phyloP scores from a whole-genome alignment of 2,329 filamentous ascomycete species.

The Shiraia sp. region DNA sequence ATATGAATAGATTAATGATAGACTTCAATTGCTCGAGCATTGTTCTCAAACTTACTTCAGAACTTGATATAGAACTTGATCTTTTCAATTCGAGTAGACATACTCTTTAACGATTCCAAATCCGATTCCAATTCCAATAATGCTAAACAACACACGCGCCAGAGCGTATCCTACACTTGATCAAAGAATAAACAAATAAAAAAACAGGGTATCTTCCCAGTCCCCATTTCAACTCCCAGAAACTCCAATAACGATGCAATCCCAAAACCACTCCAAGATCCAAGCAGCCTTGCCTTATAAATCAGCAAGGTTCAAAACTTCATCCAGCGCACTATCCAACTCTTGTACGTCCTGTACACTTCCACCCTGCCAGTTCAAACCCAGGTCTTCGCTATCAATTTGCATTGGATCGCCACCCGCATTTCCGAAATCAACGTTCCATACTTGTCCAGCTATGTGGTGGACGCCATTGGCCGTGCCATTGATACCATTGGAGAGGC shows the following conservation, averaged over 20 bases:
- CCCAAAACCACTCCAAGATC: neutral
- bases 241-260: neutral
- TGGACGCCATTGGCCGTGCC: constrained; percentile 11
- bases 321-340: constrained; percentile 46
- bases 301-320: constrained; percentile 37
- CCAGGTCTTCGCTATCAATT: constrained; percentile 40
- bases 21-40: too few relatives aligned
- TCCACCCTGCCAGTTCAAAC: constrained; percentile 46
- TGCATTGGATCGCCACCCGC: constrained; percentile 21
- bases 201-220: constrained; percentile 24
- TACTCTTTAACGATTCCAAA: too few relatives aligned
- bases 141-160: too few relatives aligned
- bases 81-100: too few relatives aligned
- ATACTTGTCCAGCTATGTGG: constrained; percentile 8
- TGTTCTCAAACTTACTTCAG: too few relatives aligned
- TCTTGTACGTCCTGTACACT: constrained; percentile 33
- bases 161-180: too few relatives aligned
- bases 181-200: neutral
- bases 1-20: too few relatives aligned
- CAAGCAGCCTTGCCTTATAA: constrained; percentile 11
- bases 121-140: too few relatives aligned
- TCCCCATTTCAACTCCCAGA: constrained; percentile 6
- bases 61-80: too few relatives aligned
- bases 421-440: constrained; percentile 29
- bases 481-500: constrained; percentile 8